Evolutionary conservation across 2,329 filamentous ascomycete genomes (phyloP).

Genomic region (Trichoderma sp.): DNA sequence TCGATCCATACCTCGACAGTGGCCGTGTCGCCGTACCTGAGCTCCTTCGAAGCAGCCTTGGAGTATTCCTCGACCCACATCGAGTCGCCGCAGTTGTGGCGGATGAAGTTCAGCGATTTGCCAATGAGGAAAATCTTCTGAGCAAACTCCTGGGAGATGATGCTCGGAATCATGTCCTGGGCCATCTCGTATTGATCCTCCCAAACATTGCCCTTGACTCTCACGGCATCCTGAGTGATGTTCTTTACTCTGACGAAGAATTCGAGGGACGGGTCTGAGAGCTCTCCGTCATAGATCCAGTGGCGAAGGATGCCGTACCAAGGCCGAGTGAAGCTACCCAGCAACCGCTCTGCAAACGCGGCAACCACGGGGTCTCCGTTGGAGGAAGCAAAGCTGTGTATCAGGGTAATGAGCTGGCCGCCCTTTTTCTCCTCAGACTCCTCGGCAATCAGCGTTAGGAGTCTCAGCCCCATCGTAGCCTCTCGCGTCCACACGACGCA

Average conservation of each 20-base stretch:
- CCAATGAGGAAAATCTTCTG: constrained; percentile 97
- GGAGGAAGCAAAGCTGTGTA: constrained; percentile 89
- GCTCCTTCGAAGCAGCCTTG: constrained; percentile 86
- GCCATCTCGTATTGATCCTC: constrained; percentile 94
- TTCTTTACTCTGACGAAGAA: constrained; percentile 92
- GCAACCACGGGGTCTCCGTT: constrained; percentile 95
- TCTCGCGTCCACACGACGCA: constrained; percentile 98
- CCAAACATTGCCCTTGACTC: constrained; percentile 80
- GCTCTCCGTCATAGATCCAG: constrained; percentile 98
- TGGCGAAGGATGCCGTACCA: constrained; percentile 96
- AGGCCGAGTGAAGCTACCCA: constrained; percentile 84
- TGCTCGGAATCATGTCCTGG: constrained; percentile 84
- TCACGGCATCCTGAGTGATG: constrained; percentile 50
- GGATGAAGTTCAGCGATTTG: constrained; percentile 97
- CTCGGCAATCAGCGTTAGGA: constrained; percentile 94
- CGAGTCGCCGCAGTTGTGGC: constrained; percentile 90
- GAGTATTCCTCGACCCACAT: constrained; percentile 96
- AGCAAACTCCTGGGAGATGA: constrained; percentile 90
- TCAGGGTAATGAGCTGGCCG: constrained; percentile 88
- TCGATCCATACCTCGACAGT: constrained; percentile 92
- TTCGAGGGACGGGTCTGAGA: constrained; percentile 92
- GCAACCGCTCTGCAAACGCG: constrained; percentile 85
- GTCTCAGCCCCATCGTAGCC: constrained; percentile 88
- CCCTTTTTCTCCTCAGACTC: constrained; percentile 82
- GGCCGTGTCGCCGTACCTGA: constrained; percentile 89